Base-by-base conservation (phyloP, 1,139 yeast genomes). In the Kluyveromyces marxianus region DNA sequence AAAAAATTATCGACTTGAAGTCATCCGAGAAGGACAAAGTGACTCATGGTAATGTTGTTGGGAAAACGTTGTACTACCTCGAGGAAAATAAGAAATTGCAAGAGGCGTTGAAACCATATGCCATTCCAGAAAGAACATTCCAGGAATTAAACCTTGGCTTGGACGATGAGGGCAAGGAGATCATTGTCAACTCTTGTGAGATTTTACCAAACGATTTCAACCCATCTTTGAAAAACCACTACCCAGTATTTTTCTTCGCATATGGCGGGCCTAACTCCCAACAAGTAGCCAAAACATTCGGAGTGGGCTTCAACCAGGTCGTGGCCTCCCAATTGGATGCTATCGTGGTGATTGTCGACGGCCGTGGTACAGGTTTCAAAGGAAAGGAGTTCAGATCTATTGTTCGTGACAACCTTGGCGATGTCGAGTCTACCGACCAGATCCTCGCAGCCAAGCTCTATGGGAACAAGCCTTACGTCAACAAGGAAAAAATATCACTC, bases 181-280 rank as follows among this genome's bases (percentile, higher is more conserved):
- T 77, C 41, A 55, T 68, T 3, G 82, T 73, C 2, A 79, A 82
- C 58, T 74, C 76, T 25, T 68, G 74, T 49, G 90, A 83, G 58
- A 78, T 83, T 2, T 67, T 79, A 32, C 94, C 94, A 3, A 71
- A 78, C 44, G 69, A 73, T 50, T 84, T 84, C 56, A 73, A 82
- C 53, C 68, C 73, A 4, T 53, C 62, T 2, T 69, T 69, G 52
- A 60, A 59, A 33, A 68, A 78, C 58, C 55, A 60, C 39, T 84
- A 84, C 59, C 94, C 94, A 0, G 77, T 84, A 0, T 69, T 84
- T 48, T 83, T 84, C 59, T 83, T 70, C 55, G 85, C 83, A 2
- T 84, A 84, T 57, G 90, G 90, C 25, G 94, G 94, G 0, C 94
- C 94, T n/a, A 86, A 85, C 32, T 81, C 89, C 3, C 94, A 84